Evolutionary conservation across 495 filamentous ascomycete genomes (phyloP).

Genomic region (Xanthoparmelia taractica): DNA sequence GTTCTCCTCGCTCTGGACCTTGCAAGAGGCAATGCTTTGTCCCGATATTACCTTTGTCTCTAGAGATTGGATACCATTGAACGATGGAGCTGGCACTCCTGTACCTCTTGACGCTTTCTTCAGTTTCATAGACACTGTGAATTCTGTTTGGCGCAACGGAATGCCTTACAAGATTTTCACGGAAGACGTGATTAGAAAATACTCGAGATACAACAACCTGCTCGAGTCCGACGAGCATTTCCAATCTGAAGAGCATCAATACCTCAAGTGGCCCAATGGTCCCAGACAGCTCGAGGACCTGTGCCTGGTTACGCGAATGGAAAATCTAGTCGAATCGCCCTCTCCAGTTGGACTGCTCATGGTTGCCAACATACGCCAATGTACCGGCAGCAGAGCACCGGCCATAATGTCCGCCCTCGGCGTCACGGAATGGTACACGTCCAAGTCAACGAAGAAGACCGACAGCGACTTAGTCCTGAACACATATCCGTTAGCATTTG

Average conservation of each 20-base stretch:
- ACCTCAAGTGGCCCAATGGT: not conserved
- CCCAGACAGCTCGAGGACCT: slow-evolving; percentile 4
- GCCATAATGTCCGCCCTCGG: slow-evolving; percentile 12
- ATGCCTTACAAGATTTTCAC: slow-evolving; percentile 1
- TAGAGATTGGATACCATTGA: not conserved
- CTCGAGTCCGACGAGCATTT: not conserved
- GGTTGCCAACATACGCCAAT: slow-evolving; percentile 5
- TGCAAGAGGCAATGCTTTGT: slow-evolving; percentile 11
- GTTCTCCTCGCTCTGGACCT: slow-evolving; percentile 10
- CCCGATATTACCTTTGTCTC: not conserved
- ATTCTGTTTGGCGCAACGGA: not conserved
- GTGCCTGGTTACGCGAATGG: not conserved
- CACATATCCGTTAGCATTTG: slow-evolving; percentile 2
- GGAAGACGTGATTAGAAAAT: slow-evolving; percentile 1
- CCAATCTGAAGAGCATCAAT: not conserved
- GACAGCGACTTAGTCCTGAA: slow-evolving; percentile 6
- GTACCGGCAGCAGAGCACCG: slow-evolving; percentile 3
- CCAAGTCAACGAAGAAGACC: not conserved
- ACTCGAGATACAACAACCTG: not conserved
- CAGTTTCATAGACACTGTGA: not conserved
- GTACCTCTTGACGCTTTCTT: not conserved
- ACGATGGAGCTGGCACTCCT: not conserved
- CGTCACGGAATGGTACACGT: slow-evolving; percentile 5
- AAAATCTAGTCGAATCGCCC: not conserved
- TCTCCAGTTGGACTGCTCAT: slow-evolving; percentile 1